phyloP scores from a whole-genome alignment of 2,329 filamentous ascomycete species.

The Triangularia setosa region DNA sequence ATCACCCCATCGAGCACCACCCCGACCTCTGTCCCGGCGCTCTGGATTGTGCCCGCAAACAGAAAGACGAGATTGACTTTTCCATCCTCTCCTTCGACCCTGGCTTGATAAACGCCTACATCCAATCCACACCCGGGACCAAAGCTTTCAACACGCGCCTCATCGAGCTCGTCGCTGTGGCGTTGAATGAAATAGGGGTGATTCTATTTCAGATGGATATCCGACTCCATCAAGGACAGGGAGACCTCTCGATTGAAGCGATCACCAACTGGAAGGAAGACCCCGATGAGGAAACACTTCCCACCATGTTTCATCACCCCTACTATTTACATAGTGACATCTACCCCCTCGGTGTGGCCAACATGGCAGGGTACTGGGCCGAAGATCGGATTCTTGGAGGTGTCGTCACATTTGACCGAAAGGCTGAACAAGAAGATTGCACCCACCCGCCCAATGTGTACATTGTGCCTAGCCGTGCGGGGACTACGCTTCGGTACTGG shows the following conservation, averaged over 20 bases:
- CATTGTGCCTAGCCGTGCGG: constrained; percentile 1
- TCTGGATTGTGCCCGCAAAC: not conserved
- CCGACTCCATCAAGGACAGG: constrained; percentile 1
- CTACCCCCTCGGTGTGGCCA: too few relatives aligned
- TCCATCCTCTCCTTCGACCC: constrained; percentile 4
- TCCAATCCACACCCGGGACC: not conserved
- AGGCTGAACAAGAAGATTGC: not conserved
- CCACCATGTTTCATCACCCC: constrained; percentile 6
- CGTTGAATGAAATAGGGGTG: constrained; percentile 3
- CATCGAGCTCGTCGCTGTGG: constrained; percentile 8
- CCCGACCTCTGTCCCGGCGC: constrained; percentile 7
- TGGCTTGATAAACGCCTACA: not conserved
- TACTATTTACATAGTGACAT: constrained; percentile 7
- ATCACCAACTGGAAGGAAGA: constrained; percentile 6
- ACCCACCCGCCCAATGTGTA: too few relatives aligned
- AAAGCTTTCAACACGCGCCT: constrained; percentile 2
- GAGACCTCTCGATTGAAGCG: not conserved
- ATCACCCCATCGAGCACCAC: constrained; percentile 12
- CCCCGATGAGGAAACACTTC: not conserved
- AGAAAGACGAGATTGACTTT: not conserved
- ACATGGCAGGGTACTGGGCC: constrained; percentile 14
- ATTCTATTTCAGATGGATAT: constrained; percentile 8
- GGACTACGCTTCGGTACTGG: not conserved
- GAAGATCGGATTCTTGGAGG: constrained; percentile 13
- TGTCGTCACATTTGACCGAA: constrained; percentile 10